Evolutionary conservation across 352 stramenopile species (phyloP), one percentile per base, ranked within the genome.

Genomic region (Globisporangium nunn): DNA sequence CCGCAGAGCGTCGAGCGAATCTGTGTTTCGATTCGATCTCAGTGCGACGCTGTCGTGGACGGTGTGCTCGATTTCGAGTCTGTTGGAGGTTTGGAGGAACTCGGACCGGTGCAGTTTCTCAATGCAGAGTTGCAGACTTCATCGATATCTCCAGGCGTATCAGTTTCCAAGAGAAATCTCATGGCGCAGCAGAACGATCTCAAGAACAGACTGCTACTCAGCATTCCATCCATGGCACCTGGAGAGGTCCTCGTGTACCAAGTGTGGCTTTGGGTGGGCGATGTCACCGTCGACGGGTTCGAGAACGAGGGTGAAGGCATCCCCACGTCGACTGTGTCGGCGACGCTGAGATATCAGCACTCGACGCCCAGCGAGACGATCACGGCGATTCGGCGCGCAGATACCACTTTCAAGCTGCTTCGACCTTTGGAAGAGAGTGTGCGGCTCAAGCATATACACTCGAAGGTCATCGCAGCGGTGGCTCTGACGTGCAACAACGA

Each of bases 31-130:
- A 69, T 93, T 17, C 53, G 74, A 23, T 64, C 74, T 1, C 66
- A 83, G 4, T 59, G 79, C 18, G 79, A 90, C 49, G 62, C 46
- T 4, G 61, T 90, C 4, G 29, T 52, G 0, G 59, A 82, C 40
- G 79, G 82, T 18, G 61, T 72, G 23, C 60, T 90, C 12, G 70
- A 88, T 52, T 40, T 92, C 33, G 58, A 69, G 63, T 72, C 53
- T 33, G 50, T 56, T 29, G 28, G 55, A 17, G 37, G 1, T 17
- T 43, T 12, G 37, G 37, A 43, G 37, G 52, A 40, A 2, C 43
- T 57, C 11, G 58, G 35, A 10, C 52, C 56, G 4, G 31, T 59
- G 6, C 61, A 63, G 29, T 33, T 72, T 6, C 50, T 49, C 6
- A 33, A 31, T 31, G 52, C 43, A 15, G 50, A 63, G 45, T 12